Conservation (phyloP, 768 basidiomycete genomes). For the Cantharellus cinnabarinus region DNA sequence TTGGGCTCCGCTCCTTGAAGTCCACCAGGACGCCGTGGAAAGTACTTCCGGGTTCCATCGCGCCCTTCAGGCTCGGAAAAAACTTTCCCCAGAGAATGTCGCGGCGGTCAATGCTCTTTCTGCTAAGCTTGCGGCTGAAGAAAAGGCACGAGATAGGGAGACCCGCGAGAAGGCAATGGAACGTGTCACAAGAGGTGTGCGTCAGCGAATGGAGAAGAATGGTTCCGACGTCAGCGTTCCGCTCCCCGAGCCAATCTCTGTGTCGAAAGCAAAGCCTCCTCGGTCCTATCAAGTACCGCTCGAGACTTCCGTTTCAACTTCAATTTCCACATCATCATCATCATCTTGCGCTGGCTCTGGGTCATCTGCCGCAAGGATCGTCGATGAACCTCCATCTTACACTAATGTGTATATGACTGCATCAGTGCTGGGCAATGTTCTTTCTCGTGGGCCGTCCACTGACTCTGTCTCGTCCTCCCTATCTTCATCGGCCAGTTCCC, state of each 20-base stretch:
- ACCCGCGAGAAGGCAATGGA: neutral
- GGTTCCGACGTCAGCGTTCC: neutral
- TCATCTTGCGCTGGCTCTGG: neutral
- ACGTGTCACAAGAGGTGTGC: neutral
- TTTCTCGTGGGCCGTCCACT: neutral
- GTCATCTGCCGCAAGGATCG: neutral
- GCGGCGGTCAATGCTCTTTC: neutral
- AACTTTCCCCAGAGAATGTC: too few species aligned
- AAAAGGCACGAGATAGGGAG: neutral
- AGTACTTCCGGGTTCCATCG: neutral
- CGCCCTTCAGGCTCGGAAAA: neutral
- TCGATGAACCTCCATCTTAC: neutral
- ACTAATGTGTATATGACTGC: neutral
- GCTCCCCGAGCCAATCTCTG: neutral
- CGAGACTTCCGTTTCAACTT: neutral
- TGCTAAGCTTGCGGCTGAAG: neutral
- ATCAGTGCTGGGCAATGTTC: neutral
- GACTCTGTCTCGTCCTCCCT: neutral
- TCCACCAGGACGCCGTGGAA: neutral
- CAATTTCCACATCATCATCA: neutral
- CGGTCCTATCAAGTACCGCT: neutral
- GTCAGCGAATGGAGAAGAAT: neutral
- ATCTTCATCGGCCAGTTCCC: neutral
- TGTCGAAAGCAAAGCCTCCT: neutral
- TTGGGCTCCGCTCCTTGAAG: conserved; percentile 32